Evolutionary conservation across 1,139 yeast genomes (phyloP), one percentile per base, ranked within the genome.

Genomic region (Zygosaccharomyces pseudobailii): DNA sequence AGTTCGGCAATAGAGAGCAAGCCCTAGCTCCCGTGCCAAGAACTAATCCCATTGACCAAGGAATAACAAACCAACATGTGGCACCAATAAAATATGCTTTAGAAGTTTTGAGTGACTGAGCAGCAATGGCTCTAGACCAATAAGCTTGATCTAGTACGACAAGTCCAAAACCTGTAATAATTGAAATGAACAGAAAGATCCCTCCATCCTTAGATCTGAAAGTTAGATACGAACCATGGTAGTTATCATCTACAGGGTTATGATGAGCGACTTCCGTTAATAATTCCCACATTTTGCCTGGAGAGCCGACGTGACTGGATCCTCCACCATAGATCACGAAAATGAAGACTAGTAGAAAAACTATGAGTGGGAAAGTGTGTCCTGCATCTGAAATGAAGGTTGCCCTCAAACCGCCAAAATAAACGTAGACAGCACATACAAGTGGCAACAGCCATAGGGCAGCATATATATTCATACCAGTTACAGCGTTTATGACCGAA

Each of bases 351-450:
- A 73, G 60, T 36, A 73, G 59, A 50, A 74, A 66, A 17, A 71
- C 60, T 51, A 73, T 62, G 36, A 73, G 59, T 25, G 73, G 62
- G 36, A 72, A 67, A 2, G 76, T 72, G 56, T 74, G 78, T 6
- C 73, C 66, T 43, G 75, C 75, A 61, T 74, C 78, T 3, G 77
- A 69, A 23, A 73, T 66, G 50, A 74, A 72, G 0, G 78, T 73
- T 2, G 76, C 76, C 50, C 75, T 66, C 34, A 74, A 59, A 3
- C 78, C 78, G 39, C 78, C 78, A 43, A 74, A 63, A 20, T 70
- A 67, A 3, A 73, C 72, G 52, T 72, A 74, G 22, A 72, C 58
- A 10, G 73, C 73, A 44, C 69, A 69, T 8, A 70, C 72, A 37
- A 71, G 54, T 3, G 75, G 74, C 34, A 72, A 55, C 34, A 72